Conservation (phyloP, 495 filamentous ascomycete genomes). For the Podospora pseudopauciseta region DNA sequence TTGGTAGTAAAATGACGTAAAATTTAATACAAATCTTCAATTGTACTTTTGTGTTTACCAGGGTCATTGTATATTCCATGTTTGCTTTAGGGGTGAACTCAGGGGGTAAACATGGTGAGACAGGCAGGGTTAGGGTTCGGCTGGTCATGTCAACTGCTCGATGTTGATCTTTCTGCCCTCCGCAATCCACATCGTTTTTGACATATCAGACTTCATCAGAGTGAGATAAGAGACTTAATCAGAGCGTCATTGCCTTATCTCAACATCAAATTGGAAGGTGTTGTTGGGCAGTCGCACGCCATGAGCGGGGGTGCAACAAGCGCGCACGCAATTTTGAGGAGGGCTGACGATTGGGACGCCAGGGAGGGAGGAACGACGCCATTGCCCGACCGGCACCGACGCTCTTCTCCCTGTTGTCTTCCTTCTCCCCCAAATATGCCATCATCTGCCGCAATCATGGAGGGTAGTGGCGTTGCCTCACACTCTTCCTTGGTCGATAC, state of each 20-base stretch:
- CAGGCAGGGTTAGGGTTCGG: no score
- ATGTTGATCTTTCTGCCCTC: no score
- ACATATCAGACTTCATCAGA: not conserved
- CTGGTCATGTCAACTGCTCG: no score
- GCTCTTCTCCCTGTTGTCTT: not conserved
- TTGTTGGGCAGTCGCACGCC: not conserved
- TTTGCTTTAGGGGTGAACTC: no score
- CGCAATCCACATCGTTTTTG: no score
- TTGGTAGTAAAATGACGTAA: no score
- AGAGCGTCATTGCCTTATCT: not conserved
- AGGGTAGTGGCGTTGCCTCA: not conserved
- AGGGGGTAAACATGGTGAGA: no score
- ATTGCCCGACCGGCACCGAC: not conserved
- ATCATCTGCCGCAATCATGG: not conserved
- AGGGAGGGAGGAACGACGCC: not conserved
- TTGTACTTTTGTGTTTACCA: no score
- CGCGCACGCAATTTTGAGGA: conserved; percentile 20
- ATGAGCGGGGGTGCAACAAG: not conserved
- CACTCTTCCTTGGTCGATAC: not conserved
- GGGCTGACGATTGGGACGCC: conserved; percentile 16
- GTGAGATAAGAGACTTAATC: not conserved
- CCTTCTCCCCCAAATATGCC: not conserved
- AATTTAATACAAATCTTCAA: no score
- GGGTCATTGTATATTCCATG: no score
- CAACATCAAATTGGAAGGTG: not conserved